Percentiles rank a stretch among this genome's conserved stretches.
These are phyloP conservation scores for Aphanomyces cochlioides DNA, from an alignment of 352 stramenopile genomes.

Conservation along the genomic window DNA sequence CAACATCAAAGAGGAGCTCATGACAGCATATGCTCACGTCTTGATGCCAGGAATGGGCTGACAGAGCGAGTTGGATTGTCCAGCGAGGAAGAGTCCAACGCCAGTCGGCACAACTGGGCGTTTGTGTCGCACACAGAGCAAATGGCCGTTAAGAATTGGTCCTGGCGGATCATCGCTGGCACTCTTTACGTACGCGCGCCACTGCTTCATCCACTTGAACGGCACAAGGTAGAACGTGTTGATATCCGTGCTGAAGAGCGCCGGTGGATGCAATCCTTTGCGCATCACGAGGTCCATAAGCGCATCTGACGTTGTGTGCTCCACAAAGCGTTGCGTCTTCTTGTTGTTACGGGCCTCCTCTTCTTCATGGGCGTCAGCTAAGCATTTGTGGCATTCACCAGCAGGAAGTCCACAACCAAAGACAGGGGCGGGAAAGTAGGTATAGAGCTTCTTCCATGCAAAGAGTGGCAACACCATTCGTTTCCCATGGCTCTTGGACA, in stretches of 20 bases:
- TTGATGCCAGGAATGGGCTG: constrained; percentile 40
- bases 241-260: constrained; percentile 64
- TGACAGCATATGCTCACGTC: background rate
- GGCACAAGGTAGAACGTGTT: constrained; percentile 65
- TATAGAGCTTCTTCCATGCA: constrained; percentile 45
- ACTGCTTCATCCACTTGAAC: constrained; percentile 80
- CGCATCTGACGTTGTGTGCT: constrained; percentile 47
- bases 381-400: constrained; percentile 55
- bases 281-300: constrained; percentile 69
- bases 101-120: constrained; percentile 74
- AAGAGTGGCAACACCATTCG: constrained; percentile 52
- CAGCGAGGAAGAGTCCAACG: constrained; percentile 83
- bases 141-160: constrained; percentile 72
- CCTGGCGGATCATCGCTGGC: constrained; percentile 53
- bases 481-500: constrained; percentile 59
- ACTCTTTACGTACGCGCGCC: constrained; percentile 70
- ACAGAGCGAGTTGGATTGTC: constrained; percentile 69
- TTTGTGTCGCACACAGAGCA: constrained; percentile 76
- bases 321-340: constrained; percentile 60
- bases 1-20: background rate
- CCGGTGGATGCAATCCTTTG: constrained; percentile 73
- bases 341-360: constrained; percentile 51
- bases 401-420: constrained; percentile 49
- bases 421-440: constrained; percentile 55
- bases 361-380: constrained; percentile 49